Base-by-base conservation (phyloP, 148 eudicot species). In the Polygonum maritimum region DNA sequence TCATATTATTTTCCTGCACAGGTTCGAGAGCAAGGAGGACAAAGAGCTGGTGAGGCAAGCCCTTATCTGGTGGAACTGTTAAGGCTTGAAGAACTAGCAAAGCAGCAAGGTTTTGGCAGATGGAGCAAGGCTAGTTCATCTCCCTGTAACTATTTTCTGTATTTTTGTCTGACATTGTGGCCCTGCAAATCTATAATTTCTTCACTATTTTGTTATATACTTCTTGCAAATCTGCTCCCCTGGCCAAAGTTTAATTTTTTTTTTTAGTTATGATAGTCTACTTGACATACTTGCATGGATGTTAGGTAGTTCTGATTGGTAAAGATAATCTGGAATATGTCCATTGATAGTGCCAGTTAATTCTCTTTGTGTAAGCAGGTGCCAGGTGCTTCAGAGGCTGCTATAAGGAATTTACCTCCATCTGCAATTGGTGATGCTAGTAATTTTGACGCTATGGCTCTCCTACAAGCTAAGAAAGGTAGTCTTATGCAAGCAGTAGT, bases 341-440 rank as follows among this genome's bases (percentile, higher is more conserved):
- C 47, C 6, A 14, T 35, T 67, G 18, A 36, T 36, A 67, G 71
- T 54, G 60, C 71, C 44, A 35, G 38, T 36, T 38, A 2, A 2
- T 38, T 36, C 7, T 15, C 41, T 15, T 15, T 16, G 21, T 21
- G 15, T 16, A 67, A 67, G 45, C 71, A 96, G 99, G 83, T 52
- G 14, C 84, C 97, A 1, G 97, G 96, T 86, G 96, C 97, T 79
- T 80, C 92, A 48, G 98, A 96, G 82, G 94, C 88, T 38, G 58
- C 98, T 76, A 84, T 92, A 71, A 88, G 99, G 80, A 85, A 87
- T 49, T 80, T 96, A 52, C 99, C 99, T 76, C 98, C 99, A 35
- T 96, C 98, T 19, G 93, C 98, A 39, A 76, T 96, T 70, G 92
- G 98, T 40, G 90, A 88, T 82, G 54, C 87, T 58, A 77, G 89